phyloP scores from a whole-genome alignment of 306 rosid species.

The Dalbergia oliveri region DNA sequence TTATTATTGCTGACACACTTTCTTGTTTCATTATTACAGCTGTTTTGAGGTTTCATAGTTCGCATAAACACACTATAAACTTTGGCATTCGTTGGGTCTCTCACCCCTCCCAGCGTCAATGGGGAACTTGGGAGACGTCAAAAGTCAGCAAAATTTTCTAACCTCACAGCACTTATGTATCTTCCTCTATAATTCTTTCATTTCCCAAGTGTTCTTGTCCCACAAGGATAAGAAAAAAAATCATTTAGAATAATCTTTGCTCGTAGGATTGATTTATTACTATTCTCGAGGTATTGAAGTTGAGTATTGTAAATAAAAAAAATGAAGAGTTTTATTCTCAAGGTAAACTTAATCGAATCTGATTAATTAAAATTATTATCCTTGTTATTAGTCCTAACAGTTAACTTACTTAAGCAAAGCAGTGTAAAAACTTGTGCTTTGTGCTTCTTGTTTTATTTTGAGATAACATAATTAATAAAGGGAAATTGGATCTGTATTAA shows the following conservation, averaged over 20 bases:
- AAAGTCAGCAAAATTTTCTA: conserved; percentile 59
- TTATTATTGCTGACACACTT: conserved; percentile 50
- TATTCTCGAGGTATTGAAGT: too few species aligned
- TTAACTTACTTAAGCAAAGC: not conserved
- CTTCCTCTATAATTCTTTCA: conserved; percentile 8
- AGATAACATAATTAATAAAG: not conserved
- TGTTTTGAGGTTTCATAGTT: conserved; percentile 56
- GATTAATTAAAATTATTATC: too few species aligned
- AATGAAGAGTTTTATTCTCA: too few species aligned
- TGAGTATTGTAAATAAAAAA: too few species aligned
- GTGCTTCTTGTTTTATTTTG: not conserved
- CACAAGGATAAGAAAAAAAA: conserved; percentile 17
- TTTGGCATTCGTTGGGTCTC: conserved; percentile 37
- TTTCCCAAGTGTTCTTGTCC: not conserved
- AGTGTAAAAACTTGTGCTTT: not conserved
- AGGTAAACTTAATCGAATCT: too few species aligned
- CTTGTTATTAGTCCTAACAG: too few species aligned
- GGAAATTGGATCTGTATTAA: conserved; percentile 31
- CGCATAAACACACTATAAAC: conserved; percentile 18
- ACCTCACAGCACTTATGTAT: conserved; percentile 28
- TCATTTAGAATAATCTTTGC: not conserved
- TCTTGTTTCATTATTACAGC: conserved; percentile 60
- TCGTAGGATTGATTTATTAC: not conserved
- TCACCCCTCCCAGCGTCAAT: not conserved
- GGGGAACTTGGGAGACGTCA: conserved; percentile 48